Conservation (phyloP, 176 grass and related monocot species). For the Oryza glumipatula region DNA sequence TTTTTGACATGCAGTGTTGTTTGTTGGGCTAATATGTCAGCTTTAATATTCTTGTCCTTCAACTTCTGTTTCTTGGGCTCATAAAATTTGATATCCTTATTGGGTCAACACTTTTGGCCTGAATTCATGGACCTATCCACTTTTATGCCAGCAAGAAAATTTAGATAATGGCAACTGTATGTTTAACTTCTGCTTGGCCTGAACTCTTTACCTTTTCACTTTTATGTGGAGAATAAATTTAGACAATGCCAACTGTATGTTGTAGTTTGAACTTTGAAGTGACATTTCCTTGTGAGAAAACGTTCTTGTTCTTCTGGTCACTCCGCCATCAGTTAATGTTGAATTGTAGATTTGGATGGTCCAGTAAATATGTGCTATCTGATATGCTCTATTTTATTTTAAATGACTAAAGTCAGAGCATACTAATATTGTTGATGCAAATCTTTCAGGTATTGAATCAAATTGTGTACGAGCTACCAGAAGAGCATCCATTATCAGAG, state of each 20-base stretch:
- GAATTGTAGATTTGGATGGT: neutral
- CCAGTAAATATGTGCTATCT: neutral
- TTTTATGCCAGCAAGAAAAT: neutral
- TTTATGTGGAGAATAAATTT: neutral
- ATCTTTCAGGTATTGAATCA: slow-evolving; percentile 83
- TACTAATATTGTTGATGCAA: slow-evolving; percentile 25
- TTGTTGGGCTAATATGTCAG: neutral
- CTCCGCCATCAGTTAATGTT: neutral
- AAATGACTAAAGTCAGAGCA: neutral
- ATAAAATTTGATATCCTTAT: neutral
- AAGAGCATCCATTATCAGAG: slow-evolving; percentile 76
- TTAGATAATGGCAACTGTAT: neutral
- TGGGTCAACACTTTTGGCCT: neutral
- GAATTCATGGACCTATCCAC: neutral
- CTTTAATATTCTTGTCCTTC: neutral
- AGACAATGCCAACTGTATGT: neutral
- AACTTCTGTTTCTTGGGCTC: neutral
- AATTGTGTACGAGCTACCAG: slow-evolving; percentile 86
- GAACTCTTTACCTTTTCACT: neutral
- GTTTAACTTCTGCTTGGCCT: neutral
- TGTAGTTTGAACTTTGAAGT: neutral
- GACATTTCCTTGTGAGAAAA: slow-evolving; percentile 6
- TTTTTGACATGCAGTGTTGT: neutral
- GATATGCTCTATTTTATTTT: neutral
- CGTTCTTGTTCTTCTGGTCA: neutral